Base-by-base conservation (phyloP, 148 eudicot species). In the Heliosperma pusillum region DNA sequence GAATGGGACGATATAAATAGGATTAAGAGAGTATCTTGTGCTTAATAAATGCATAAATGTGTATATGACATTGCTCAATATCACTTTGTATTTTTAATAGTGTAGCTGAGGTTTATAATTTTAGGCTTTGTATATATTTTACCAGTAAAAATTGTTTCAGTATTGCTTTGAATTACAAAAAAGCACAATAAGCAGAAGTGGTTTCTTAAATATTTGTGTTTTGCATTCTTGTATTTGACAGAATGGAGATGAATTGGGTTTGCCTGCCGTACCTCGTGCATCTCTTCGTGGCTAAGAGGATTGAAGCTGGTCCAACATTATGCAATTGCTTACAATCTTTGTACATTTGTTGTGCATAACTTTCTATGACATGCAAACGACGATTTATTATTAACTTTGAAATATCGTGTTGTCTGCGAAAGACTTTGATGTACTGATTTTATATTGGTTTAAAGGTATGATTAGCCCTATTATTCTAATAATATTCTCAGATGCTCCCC, bases 251-350 rank as follows among this genome's bases (percentile, higher is more conserved):
- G 98, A 91, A 79, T 72, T 87, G 69, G 97, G 94, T 52, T 85
- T 93, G 71, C 98, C 98, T 52, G 82, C 97, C 50, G 97, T 89
- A 62, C 98, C 98, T 10, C 88, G 87, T 22, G 96, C 98, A 56
- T 85, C 96, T 57, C 86, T 93, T 74, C 98, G 98, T 66, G 93
- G 87, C 68, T 93, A 87, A 74, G 72, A 42, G 27, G 52, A 5
- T 27, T 70, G 26, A 52, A 65, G 76, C 19, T 59, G 27, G 55
- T 50, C 55, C 55, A 1, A 50, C 0, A 13, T 12, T 12, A 50
- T 1, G 17, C 15, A 16, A 50, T 12, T 50, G 55, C 55, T 50
- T 50, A 16, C 55, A 50, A 50, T 50, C 53, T 47, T 11, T 47
- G 55, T 50, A 50, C 55, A 50, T 50, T 4, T 50, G 55, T 16